These are phyloP conservation scores for Saturnispora ahearnii DNA, from an alignment of 805 yeast species.

Conservation along the genomic window DNA sequence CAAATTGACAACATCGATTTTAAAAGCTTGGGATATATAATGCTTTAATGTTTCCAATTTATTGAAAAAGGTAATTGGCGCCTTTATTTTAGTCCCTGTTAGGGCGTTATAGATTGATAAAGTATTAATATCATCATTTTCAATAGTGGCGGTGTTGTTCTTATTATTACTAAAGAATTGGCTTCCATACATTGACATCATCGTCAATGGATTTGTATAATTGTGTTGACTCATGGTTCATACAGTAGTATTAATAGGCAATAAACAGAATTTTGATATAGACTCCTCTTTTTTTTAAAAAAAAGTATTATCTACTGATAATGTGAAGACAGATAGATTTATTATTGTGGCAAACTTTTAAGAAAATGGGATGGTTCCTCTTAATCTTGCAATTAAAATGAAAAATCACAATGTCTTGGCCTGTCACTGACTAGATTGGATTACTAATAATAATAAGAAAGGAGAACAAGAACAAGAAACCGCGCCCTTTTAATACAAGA, in stretches of 20 bases:
- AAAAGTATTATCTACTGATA: neutral
- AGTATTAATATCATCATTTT: constrained; percentile 4
- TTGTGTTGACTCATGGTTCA: neutral
- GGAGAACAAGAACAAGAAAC: no score
- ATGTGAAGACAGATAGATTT: neutral
- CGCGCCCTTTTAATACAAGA: no score
- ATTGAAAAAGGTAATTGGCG: constrained; percentile 32
- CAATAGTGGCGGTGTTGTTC: neutral
- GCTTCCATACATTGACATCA: constrained; percentile 17
- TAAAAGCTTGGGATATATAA: constrained; percentile 33
- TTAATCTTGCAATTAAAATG: neutral
- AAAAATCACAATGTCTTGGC: no score
- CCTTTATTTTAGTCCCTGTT: constrained; percentile 32
- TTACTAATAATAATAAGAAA: no score
- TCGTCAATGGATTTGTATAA: constrained; percentile 17
- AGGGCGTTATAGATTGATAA: constrained; percentile 33
- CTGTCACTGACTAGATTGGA: no score
- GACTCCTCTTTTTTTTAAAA: neutral
- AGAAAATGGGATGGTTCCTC: neutral
- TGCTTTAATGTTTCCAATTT: constrained; percentile 35
- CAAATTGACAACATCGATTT: constrained; percentile 32
- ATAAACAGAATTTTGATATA: neutral
- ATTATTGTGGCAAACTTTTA: neutral
- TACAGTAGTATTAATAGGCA: neutral
- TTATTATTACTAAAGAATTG: neutral